Evolutionary conservation across 1,139 yeast species (phyloP).

Genomic region (Dujonia santamariae): DNA sequence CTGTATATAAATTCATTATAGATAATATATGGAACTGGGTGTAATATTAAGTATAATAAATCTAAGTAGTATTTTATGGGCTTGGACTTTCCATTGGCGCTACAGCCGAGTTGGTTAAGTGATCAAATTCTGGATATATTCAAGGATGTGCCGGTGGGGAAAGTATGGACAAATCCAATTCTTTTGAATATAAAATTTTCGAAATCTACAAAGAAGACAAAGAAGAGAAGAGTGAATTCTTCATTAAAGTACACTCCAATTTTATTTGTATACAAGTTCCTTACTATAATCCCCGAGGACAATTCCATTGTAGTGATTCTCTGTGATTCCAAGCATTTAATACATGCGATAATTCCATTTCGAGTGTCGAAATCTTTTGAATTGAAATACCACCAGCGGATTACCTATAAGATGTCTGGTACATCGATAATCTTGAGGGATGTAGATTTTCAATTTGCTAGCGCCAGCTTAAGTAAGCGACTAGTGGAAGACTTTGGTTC

Average conservation of each 20-base stretch:
- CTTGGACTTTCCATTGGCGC: conserved; percentile 15
- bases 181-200: conserved; percentile 20
- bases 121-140: conserved; percentile 8
- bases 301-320: conserved; percentile 27
- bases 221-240: too few species aligned
- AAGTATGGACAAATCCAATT: conserved; percentile 13
- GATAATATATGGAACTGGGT: neutral
- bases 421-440: conserved; percentile 21
- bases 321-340: conserved; percentile 30
- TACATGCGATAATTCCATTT: conserved; percentile 28
- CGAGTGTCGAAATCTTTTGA: conserved; percentile 30
- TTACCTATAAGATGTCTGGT: conserved; percentile 28
- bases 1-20: neutral
- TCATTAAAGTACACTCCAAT: conserved; percentile 21
- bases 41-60: neutral
- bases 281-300: conserved; percentile 3
- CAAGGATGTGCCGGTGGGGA: conserved; percentile 8
- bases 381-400: conserved; percentile 24
- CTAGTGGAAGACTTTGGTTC: too few species aligned
- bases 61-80: neutral
- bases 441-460: conserved; percentile 26
- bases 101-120: conserved; percentile 25
- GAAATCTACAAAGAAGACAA: too few species aligned
- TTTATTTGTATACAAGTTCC: conserved; percentile 26
- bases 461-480: too few species aligned